phyloP scores from a whole-genome alignment of 1,139 yeast species.

The Eremothecium cymbalariae region DNA sequence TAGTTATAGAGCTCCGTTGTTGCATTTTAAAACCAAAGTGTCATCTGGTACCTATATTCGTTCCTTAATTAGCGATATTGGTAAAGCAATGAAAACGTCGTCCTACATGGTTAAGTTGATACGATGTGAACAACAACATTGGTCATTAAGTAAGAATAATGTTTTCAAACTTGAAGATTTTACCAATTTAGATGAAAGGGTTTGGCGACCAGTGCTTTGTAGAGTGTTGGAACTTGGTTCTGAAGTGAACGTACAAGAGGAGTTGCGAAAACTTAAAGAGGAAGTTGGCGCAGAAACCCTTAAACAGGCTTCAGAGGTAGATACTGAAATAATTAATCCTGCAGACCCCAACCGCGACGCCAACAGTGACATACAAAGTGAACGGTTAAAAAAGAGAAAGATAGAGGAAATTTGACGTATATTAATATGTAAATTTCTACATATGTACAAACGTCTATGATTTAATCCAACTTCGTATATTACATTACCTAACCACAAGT shows the following conservation, averaged over 20 bases:
- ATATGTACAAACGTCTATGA: constrained; percentile 3
- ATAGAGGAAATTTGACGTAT: background rate
- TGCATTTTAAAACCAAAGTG: constrained; percentile 70
- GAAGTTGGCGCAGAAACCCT: too few species aligned
- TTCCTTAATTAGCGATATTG: constrained; percentile 81
- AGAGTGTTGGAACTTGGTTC: constrained; percentile 41
- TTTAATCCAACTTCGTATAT: constrained; percentile 2
- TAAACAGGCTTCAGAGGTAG: too few species aligned
- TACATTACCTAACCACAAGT: too few species aligned
- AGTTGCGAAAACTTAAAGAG: too few species aligned
- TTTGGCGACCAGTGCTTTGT: constrained; percentile 62
- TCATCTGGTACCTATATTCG: constrained; percentile 95
- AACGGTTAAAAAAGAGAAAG: constrained; percentile 1
- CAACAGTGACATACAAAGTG: too few species aligned
- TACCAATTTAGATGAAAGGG: constrained; percentile 40
- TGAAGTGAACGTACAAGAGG: constrained; percentile 31
- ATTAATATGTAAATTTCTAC: constrained; percentile 2
- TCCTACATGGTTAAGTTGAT: constrained; percentile 85
- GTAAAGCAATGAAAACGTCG: constrained; percentile 68
- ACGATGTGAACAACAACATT: constrained; percentile 70
- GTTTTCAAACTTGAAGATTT: constrained; percentile 65
- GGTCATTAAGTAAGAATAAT: constrained; percentile 61
- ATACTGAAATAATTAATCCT: too few species aligned
- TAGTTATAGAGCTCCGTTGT: constrained; percentile 47
- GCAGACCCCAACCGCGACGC: too few species aligned